Base-by-base conservation (phyloP, 345 rosid genomes). In the Clausena lansium region DNA sequence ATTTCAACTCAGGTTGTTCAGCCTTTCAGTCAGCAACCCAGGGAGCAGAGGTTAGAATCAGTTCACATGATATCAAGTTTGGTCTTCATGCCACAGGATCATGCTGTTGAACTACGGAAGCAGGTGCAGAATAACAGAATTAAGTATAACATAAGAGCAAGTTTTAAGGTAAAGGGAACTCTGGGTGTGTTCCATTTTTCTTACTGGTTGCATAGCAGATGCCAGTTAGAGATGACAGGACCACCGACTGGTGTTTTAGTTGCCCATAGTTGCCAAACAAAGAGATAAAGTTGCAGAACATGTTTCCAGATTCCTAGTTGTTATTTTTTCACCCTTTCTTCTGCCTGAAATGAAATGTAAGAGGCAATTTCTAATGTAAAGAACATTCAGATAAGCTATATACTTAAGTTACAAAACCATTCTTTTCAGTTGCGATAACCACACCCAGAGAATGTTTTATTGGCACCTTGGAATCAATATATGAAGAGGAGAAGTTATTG, bases 171-270 rank as follows among this genome's bases (percentile, higher is more conserved):
- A 71, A 91, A 85, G 80, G 97, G 94, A 15, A 82, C 65, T 61
- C 39, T 95, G 33, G 99, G 99, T 70, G 65, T 88, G 47, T 70
- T 95, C 68, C 98, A 82, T 81, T 89, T 86, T 83, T 88, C 94
- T 58, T 92, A 91, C 85, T 85, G 90, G 95, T 75, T 93, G 73
- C 98, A 93, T 41, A 87, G 89, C 24, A 87, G 89, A 79, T 95
- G 99, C 82, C 92, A 85, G 81, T 76, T 92, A 32, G 81, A 81
- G 64, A 81, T 90, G 89, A 85, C 89, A 2, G 85, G 94, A 80
- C 99, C 98, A 33, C 99, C 99, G 35, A 81, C 83, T 1, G 99
- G 99, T 30, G 84, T 82, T 24, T 81, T 95, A 45, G 84, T 92
- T 54, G 81, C 84, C 70, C 87, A 84, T 64, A 85, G 68, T 75